Base-by-base conservation (phyloP, 2,329 filamentous ascomycete species). In the Botrytis squamosa region DNA sequence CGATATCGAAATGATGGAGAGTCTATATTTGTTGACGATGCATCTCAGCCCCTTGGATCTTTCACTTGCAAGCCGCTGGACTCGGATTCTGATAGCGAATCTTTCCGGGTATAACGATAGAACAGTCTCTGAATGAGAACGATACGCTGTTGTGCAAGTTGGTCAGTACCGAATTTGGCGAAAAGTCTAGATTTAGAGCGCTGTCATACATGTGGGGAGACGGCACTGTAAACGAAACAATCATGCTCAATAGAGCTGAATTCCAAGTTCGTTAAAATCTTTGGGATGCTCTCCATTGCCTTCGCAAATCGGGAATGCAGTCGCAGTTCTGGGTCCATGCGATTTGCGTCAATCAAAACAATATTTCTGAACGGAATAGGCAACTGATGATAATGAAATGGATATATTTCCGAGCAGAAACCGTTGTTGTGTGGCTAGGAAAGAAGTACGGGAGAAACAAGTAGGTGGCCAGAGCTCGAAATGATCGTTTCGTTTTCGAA, bases 171-270 rank as follows among this genome's bases (percentile, higher is more conserved):
- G 67, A 62, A 18, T 77, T 79, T 42, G 74, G 49, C 7, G 70
- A 75, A 4, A 72, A 66, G 36, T 76, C 76, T 2, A 74, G 68
- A 25, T 80, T 75, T 67, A 71, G 77, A 49, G 78, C 77, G 25
- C 67, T 80, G 44, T 81, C 77, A 4, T 81, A 80, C 63, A 76
- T 65, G 33, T 78, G 78, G 77, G 78, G 78, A 0, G 72, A 70
- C 8, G 55, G 73, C 14, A 57, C 40, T 42, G 70, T 36, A 42
- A 71, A 74, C 18, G 71, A 76, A 33, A 49, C 40, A 38, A 77
- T 79, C 7, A 12, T 70, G 4, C 63, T 80, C 20, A 71, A 78
- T 64, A 75, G 75, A 7, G 18, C 36, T 12, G 22, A 40, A 0
- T 74, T 78, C 18, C n/a, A 29, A 1, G 38, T 71, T 25, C 33